Base-by-base conservation (phyloP, 2,329 filamentous ascomycete genomes). In the Calonectria pseudoreteaudii region DNA sequence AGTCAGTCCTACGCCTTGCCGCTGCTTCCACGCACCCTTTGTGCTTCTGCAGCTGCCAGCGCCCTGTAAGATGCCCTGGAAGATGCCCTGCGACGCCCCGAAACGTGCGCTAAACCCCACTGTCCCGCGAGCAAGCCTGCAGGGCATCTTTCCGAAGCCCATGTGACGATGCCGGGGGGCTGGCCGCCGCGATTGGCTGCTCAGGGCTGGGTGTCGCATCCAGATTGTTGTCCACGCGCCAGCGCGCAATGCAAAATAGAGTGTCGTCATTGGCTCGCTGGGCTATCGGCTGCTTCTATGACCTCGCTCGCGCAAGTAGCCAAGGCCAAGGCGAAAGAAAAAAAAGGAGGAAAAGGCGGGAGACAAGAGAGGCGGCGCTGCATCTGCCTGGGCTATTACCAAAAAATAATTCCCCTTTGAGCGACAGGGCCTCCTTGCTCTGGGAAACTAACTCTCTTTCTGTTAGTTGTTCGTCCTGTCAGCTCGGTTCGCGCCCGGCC, bases 401-500 rank as follows among this genome's bases (percentile, higher is more conserved):
- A 23, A 31, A 13, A 49, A 28, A 58, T 56, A 20, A 10, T 44
- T 26, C 38, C 28, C 31, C 36, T 38, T 60, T 38, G 16, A 20
- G 53, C 31, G n/a, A 23, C 14, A 28, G 13, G 23, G 23, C n/a
- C 8, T 44, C 68, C 70, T 4, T 30, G 23, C 53, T 41, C 7
- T 60, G 4, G 4, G 56, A 28, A 36, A 16, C 38, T 62, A 20
- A 34, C 56, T n/a, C 56, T 62, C 14, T 10, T 56, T 26, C 41
- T 44, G 30, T 62, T 50, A 16, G 52, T 34, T 23, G 53, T 44
- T 60, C 9, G 41, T 26, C 38, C 66, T 74, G 70, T 74, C 74
- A 73, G 74, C 65, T 78, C 78, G 74, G 70, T 56, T 74, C 53
- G 52, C 58, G 66, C 69, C 60, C 65, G 44, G 62, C 68, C 64